Conservation (phyloP, 192 early-diverging fungal genomes). For the Coemansia sp. region DNA sequence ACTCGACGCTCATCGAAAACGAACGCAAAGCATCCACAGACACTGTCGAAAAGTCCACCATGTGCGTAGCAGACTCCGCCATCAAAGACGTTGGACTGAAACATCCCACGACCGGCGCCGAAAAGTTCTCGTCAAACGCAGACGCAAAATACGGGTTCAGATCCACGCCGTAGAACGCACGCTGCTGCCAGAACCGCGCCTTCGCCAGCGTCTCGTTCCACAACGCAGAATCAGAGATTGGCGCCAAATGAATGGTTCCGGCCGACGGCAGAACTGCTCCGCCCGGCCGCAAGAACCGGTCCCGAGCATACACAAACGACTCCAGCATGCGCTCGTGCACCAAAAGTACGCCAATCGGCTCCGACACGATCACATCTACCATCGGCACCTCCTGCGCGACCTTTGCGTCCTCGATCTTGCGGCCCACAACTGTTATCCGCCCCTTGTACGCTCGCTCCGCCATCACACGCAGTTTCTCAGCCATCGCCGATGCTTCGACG, state of each 20-base stretch:
- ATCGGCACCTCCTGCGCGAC: conserved; percentile 57
- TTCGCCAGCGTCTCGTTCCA: conserved; percentile 96
- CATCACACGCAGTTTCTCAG: conserved; percentile 82
- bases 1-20: conserved; percentile 82
- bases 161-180: conserved; percentile 91
- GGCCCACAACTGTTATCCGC: conserved; percentile 77
- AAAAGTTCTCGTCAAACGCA: conserved; percentile 80
- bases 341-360: conserved; percentile 96
- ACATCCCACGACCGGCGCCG: conserved; percentile 89
- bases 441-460: conserved; percentile 61
- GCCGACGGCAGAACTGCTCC: conserved; percentile 89
- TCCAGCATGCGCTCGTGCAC: conserved; percentile 95
- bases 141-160: conserved; percentile 78
- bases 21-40: conserved; percentile 75
- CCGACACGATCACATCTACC: conserved; percentile 95
- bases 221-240: conserved; percentile 71
- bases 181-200: conserved; percentile 83
- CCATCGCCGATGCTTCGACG: conserved; percentile 95
- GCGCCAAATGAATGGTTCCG: conserved; percentile 88
- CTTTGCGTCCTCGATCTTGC: conserved; percentile 85
- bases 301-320: conserved; percentile 56
- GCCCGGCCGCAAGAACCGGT: conserved; percentile 89
- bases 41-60: conserved; percentile 86
- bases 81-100: conserved; percentile 84
- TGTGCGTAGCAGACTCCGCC: conserved; percentile 57